These are phyloP conservation scores for Amphichorda felina DNA, from an alignment of 2,329 filamentous ascomycete genomes.

Conservation along the genomic window DNA sequence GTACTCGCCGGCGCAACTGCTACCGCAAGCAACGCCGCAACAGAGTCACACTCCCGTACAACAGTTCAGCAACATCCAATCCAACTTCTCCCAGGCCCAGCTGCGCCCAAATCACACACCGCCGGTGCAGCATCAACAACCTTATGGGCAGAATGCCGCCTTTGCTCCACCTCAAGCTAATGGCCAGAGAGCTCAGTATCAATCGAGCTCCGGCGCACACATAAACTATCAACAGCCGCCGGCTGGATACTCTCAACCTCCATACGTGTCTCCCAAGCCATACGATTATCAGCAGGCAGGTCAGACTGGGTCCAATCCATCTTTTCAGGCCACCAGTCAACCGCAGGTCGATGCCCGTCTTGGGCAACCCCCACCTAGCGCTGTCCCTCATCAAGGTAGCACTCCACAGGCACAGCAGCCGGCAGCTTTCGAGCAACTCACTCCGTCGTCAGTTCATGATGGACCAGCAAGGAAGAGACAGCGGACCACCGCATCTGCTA, in stretches of 20 bases:
- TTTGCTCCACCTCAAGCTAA: constrained; percentile 3
- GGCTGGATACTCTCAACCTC: too few relatives aligned
- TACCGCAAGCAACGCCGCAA: constrained; percentile 17
- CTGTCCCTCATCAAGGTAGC: not conserved
- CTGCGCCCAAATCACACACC: constrained; percentile 3
- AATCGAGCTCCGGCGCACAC: not conserved
- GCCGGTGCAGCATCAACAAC: constrained; percentile 4
- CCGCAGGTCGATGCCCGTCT: not conserved
- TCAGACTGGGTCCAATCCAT: too few relatives aligned
- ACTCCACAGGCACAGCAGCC: constrained; percentile 7
- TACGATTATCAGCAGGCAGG: not conserved
- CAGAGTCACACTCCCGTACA: constrained; percentile 19
- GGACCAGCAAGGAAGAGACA: constrained; percentile 24
- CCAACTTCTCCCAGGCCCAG: constrained; percentile 6
- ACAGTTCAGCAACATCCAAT: constrained; percentile 14
- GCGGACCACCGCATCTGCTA: constrained; percentile 13
- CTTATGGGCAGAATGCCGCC: not conserved
- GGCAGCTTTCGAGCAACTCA: constrained; percentile 2
- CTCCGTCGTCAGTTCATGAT: constrained; percentile 8
- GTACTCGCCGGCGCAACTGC: constrained; percentile 19
- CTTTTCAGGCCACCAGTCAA: not conserved
- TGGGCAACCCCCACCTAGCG: not conserved
- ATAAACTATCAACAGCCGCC: not conserved
- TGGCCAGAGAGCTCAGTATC: constrained; percentile 2
- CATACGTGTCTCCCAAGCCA: too few relatives aligned